These are phyloP conservation scores for Claviceps sp. DNA, from an alignment of 2,329 filamentous ascomycete genomes.

Conservation along the genomic window DNA sequence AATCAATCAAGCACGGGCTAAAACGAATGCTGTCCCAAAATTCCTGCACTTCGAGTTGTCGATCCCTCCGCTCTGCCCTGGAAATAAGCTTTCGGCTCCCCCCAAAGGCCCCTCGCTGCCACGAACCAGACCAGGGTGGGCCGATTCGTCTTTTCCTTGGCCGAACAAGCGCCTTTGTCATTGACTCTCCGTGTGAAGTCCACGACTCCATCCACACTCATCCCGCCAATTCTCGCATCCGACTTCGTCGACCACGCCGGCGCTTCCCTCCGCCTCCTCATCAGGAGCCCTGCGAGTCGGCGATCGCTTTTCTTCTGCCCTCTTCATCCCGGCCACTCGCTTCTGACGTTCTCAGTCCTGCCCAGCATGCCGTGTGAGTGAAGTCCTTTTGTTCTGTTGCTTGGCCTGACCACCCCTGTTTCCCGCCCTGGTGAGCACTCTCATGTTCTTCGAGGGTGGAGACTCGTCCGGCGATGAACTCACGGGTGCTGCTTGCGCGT, in stretches of 20 bases:
- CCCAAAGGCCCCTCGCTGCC: neutral
- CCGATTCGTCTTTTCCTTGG: neutral
- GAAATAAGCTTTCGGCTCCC: too few species aligned
- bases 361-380: conserved; percentile 26
- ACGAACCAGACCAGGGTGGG: neutral
- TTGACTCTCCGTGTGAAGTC: neutral
- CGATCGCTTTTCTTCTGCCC: neutral
- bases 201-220: conserved; percentile 3
- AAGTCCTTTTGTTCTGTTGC: neutral
- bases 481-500: neutral
- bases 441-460: neutral
- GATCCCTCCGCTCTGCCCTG: too few species aligned
- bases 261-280: conserved; percentile 7
- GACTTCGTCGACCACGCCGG: conserved; percentile 1
- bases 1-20: too few species aligned
- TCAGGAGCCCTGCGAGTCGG: conserved; percentile 7
- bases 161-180: neutral
- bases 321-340: conserved; percentile 8
- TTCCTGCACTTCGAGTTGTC: too few species aligned
- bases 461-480: neutral
- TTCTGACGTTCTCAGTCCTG: conserved; percentile 12
- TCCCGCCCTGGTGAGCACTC: conserved; percentile 2
- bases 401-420: neutral
- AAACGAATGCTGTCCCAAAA: too few species aligned
- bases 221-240: neutral